These are phyloP conservation scores for Adiantum capillusveneris DNA, from an alignment of 75 land plant species.

Conservation along the genomic window DNA sequence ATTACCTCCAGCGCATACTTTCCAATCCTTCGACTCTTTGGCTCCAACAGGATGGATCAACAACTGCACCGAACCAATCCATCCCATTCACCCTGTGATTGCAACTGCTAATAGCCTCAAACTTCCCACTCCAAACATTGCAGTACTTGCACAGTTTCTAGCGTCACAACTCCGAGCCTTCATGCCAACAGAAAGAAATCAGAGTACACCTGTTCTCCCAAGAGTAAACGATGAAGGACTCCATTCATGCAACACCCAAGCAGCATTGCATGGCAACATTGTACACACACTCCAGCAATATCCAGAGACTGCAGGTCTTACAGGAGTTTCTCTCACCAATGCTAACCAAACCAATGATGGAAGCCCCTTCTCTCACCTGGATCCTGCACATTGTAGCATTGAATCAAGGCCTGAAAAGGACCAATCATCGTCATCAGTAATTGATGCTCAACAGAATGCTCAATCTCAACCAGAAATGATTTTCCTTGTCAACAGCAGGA, in stretches of 20 bases:
- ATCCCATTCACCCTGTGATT: neutral
- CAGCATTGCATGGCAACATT: neutral
- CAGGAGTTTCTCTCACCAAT: neutral
- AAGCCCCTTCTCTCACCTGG: too few relatives aligned
- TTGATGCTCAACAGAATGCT: neutral
- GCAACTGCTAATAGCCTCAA: neutral
- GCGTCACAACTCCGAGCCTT: constrained; percentile 27
- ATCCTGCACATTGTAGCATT: neutral
- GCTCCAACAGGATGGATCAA: constrained; percentile 11
- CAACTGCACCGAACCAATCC: constrained; percentile 7
- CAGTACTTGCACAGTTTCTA: constrained; percentile 26
- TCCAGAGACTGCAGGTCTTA: neutral
- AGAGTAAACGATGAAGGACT: neutral
- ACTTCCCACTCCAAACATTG: constrained; percentile 21
- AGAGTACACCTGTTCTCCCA: neutral
- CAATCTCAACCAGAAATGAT: constrained; percentile 18
- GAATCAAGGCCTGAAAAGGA: constrained; percentile 10
- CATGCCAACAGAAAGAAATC: constrained; percentile 4
- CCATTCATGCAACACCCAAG: neutral
- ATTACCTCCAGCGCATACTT: neutral
- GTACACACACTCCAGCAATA: neutral
- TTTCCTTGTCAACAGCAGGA: constrained; percentile 27
- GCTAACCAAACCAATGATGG: neutral
- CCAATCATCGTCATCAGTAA: constrained; percentile 27
- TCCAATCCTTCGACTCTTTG: constrained; percentile 2